Conservation (phyloP, 2,329 filamentous ascomycete genomes). For the Aspergillus awamori region DNA sequence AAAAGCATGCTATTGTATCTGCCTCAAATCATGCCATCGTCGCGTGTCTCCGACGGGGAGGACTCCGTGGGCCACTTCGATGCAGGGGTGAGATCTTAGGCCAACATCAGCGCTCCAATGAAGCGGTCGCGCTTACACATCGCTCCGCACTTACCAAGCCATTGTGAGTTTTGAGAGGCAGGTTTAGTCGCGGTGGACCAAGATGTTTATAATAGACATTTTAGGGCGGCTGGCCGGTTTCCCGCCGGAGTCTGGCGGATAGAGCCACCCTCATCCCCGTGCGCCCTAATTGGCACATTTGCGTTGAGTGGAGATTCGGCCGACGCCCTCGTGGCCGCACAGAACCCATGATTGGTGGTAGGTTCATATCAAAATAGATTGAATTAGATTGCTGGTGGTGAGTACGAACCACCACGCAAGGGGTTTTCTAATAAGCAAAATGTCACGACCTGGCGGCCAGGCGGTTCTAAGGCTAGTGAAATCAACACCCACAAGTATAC, state of each 20-base stretch:
- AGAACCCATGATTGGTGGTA: not conserved
- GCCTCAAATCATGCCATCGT: not conserved
- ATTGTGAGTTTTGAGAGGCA: too few species aligned
- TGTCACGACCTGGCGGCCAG: too few species aligned
- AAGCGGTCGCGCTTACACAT: not conserved
- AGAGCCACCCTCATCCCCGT: not conserved
- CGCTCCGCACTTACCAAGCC: not conserved
- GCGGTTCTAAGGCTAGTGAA: too few species aligned
- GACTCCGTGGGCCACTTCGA: not conserved
- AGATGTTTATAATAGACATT: too few species aligned
- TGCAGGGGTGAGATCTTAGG: not conserved
- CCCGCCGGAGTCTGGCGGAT: not conserved
- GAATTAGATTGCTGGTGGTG: not conserved
- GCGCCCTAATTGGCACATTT: not conserved
- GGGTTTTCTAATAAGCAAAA: too few species aligned
- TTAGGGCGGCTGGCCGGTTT: not conserved
- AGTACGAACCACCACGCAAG: not conserved
- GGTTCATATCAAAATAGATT: not conserved
- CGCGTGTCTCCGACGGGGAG: not conserved
- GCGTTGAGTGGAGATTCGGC: not conserved
- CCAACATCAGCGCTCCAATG: not conserved
- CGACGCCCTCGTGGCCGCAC: not conserved
- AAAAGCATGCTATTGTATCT: not conserved
- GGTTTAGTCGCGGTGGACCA: too few species aligned
- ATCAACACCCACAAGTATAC: too few species aligned